Conservation (phyloP, 1,139 yeast genomes). For the Kodamaea sp. region DNA sequence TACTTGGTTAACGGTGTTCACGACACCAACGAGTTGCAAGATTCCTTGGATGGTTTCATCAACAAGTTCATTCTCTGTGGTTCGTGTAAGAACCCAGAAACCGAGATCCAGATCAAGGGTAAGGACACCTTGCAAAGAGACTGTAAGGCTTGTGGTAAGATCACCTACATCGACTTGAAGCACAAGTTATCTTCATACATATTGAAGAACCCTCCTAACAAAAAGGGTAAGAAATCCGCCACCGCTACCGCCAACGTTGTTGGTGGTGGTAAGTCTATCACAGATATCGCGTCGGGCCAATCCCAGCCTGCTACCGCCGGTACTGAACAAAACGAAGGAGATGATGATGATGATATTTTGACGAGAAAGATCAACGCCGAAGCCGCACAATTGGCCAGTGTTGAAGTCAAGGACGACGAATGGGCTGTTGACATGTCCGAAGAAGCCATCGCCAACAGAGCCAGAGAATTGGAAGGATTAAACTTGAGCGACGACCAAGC, state of each 20-base stretch:
- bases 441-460: constrained; percentile 94
- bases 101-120: constrained; percentile 81
- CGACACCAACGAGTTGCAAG: constrained; percentile 88
- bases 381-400: constrained; percentile 67
- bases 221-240: constrained; percentile 69
- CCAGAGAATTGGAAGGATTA: constrained; percentile 75
- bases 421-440: constrained; percentile 99
- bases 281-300: constrained; percentile 70
- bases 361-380: constrained; percentile 83
- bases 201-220: constrained; percentile 85
- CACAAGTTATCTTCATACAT: constrained; percentile 86
- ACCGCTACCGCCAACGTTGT: constrained; percentile 90
- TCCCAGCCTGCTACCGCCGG: constrained; percentile 37
- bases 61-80: constrained; percentile 91
- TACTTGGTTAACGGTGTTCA: constrained; percentile 95
- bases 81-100: constrained; percentile 96
- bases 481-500: constrained; percentile 45
- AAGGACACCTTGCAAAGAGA: constrained; percentile 82
- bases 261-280: constrained; percentile 81
- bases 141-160: constrained; percentile 98
- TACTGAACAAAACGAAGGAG: constrained; percentile 25
- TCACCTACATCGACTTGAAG: constrained; percentile 80
- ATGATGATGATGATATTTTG: constrained; percentile 72
- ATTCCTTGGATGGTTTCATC: constrained; percentile 91
- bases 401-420: constrained; percentile 79